These are phyloP conservation scores for Cubamyces lactineus DNA, from an alignment of 768 basidiomycete genomes.

Conservation along the genomic window DNA sequence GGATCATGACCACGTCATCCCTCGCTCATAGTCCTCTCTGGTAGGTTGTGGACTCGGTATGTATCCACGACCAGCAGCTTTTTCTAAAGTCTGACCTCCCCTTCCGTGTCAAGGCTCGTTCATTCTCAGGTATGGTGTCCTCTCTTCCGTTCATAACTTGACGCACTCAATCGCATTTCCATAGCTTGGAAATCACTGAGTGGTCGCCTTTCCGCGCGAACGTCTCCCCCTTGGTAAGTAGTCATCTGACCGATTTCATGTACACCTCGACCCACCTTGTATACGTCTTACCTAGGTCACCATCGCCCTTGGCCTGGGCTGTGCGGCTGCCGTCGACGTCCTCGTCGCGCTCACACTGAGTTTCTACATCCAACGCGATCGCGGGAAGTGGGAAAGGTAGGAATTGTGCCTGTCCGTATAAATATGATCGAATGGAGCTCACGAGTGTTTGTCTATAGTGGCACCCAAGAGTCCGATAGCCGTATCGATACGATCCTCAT, in stretches of 20 bases:
- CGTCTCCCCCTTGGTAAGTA: slow-evolving; percentile 8
- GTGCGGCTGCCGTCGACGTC: slow-evolving; percentile 14
- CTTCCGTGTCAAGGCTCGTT: background rate
- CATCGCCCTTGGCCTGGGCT: slow-evolving; percentile 12
- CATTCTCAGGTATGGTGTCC: background rate
- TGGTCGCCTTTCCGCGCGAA: slow-evolving; percentile 9
- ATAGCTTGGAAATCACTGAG: slow-evolving; percentile 2
- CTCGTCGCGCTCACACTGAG: slow-evolving; percentile 3
- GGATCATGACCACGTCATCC: background rate
- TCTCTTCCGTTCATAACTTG: background rate
- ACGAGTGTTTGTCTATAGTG: background rate
- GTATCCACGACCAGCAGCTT: background rate
- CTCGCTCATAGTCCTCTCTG: background rate
- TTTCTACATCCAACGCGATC: slow-evolving; percentile 2
- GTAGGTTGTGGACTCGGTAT: slow-evolving; percentile 8
- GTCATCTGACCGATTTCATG: background rate
- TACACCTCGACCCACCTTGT: background rate
- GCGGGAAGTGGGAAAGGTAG: slow-evolving; percentile 7
- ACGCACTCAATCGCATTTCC: background rate
- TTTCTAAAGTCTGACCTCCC: too few relatives aligned
- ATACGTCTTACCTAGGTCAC: slow-evolving; percentile 1
- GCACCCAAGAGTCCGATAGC: background rate
- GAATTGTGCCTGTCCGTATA: background rate
- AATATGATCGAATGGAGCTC: background rate
- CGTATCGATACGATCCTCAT: slow-evolving; percentile 9